Evolutionary conservation across 495 filamentous ascomycete genomes (phyloP).

Genomic region (Rhizodiscina lignyota): DNA sequence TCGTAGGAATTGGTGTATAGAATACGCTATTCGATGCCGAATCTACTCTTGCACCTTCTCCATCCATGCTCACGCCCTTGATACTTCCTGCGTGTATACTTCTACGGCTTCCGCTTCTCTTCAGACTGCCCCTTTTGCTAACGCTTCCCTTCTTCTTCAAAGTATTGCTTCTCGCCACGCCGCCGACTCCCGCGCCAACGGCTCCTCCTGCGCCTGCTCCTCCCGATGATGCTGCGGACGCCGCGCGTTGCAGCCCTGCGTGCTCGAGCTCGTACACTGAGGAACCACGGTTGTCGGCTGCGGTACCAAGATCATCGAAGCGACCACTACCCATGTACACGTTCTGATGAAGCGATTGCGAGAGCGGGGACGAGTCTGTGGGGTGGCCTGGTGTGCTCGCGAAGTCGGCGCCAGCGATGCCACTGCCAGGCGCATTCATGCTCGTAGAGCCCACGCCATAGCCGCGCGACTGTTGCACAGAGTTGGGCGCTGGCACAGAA

Average conservation of each 20-base stretch:
- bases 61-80: conserved; percentile 49
- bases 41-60: conserved; percentile 24
- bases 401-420: too few species aligned
- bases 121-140: conserved; percentile 53
- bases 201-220: conserved; percentile 4
- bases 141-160: conserved; percentile 76
- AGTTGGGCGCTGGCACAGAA: too few species aligned
- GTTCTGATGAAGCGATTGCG: not conserved
- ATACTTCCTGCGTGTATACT: conserved; percentile 65
- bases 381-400: not conserved
- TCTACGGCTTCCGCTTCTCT: conserved; percentile 54
- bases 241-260: conserved; percentile 2
- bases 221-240: not conserved
- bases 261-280: not conserved
- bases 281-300: not conserved
- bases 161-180: conserved; percentile 55
- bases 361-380: not conserved
- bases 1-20: conserved; percentile 74
- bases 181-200: too few species aligned
- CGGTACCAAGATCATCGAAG: not conserved
- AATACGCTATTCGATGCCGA: conserved; percentile 73
- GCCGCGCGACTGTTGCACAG: too few species aligned
- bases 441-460: too few species aligned
- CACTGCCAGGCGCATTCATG: too few species aligned
- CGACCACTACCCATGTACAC: not conserved